These are phyloP conservation scores for Phytophthora parvispora DNA, from an alignment of 352 stramenopile species.

Conservation along the genomic window DNA sequence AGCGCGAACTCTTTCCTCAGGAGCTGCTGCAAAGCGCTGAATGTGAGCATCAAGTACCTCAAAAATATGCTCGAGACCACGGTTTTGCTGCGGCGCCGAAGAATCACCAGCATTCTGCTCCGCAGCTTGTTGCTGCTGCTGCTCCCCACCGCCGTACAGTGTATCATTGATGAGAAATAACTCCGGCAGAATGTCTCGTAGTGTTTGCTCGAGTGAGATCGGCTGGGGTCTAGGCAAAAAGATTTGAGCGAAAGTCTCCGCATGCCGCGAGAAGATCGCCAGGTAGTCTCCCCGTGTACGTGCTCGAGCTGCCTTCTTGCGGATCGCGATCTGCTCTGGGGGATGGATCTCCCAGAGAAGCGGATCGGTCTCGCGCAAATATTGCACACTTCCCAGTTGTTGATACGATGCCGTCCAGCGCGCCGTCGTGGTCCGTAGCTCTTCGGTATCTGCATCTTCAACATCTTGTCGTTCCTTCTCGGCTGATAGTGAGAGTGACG, in stretches of 20 bases:
- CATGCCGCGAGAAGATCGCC: constrained; percentile 74
- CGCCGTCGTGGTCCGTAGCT: constrained; percentile 26
- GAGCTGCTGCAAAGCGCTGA: constrained; percentile 68
- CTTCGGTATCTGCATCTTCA: constrained; percentile 43
- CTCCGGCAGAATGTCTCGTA: constrained; percentile 81
- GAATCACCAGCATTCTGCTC: constrained; percentile 12
- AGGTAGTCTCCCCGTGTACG: constrained; percentile 69
- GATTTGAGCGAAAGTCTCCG: constrained; percentile 73
- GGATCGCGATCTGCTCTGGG: constrained; percentile 78
- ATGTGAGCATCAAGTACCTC: constrained; percentile 81
- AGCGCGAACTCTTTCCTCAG: constrained; percentile 72
- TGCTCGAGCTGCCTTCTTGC: constrained; percentile 70
- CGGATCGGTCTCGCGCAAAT: constrained; percentile 82
- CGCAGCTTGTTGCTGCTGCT: constrained; percentile 28
- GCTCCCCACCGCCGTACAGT: constrained; percentile 73
- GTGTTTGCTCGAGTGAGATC: constrained; percentile 83
- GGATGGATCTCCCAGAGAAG: constrained; percentile 88
- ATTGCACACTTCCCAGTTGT: constrained; percentile 81
- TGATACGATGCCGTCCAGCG: constrained; percentile 51
- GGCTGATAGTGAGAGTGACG: constrained; percentile 25
- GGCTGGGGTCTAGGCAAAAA: constrained; percentile 73
- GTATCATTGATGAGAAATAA: constrained; percentile 87
- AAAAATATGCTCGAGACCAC: constrained; percentile 83
- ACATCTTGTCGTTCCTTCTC: constrained; percentile 34
- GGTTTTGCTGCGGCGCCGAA: constrained; percentile 37